These are phyloP conservation scores for Symbiodinium pilosum DNA, from an alignment of 73 alveolate species.

Conservation along the genomic window DNA sequence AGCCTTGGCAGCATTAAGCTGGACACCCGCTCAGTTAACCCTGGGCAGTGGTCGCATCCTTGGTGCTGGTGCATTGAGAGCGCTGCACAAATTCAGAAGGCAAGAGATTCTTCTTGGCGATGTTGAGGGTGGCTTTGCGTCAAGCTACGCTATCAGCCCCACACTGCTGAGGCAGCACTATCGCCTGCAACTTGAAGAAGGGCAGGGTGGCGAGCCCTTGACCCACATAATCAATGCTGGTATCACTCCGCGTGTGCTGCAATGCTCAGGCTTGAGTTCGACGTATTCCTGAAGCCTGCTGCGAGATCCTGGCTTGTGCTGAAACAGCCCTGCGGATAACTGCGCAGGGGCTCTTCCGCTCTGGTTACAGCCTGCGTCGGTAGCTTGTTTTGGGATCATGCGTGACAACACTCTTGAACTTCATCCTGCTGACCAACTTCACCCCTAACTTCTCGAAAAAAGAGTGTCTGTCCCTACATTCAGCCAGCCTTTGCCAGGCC, in stretches of 20 bases:
- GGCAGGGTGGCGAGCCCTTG: constrained; percentile 9
- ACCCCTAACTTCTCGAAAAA: too few relatives aligned
- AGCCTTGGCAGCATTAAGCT: constrained; percentile 31
- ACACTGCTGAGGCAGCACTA: constrained; percentile 30
- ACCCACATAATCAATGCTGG: not conserved
- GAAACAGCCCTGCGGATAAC: too few relatives aligned
- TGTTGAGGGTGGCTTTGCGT: not conserved
- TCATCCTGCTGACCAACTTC: too few relatives aligned
- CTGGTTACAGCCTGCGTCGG: not conserved
- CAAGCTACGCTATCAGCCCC: not conserved
- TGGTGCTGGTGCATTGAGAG: not conserved
- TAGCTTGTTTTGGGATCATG: not conserved
- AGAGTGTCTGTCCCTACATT: too few relatives aligned
- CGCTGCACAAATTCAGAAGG: not conserved
- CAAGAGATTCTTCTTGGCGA: not conserved
- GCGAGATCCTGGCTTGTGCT: constrained; percentile 11
- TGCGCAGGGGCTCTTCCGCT: too few relatives aligned
- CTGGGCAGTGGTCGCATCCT: constrained; percentile 34
- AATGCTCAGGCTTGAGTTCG: constrained; percentile 55
- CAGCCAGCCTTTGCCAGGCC: constrained; percentile 28
- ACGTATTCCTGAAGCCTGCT: constrained; percentile 85
- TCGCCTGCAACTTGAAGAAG: constrained; percentile 57
- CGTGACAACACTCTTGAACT: too few relatives aligned
- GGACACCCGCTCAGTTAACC: constrained; percentile 77
- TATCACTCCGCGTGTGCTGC: too few relatives aligned